These are phyloP conservation scores for Tephrocybe rancida DNA, from an alignment of 768 basidiomycete species.

Conservation along the genomic window DNA sequence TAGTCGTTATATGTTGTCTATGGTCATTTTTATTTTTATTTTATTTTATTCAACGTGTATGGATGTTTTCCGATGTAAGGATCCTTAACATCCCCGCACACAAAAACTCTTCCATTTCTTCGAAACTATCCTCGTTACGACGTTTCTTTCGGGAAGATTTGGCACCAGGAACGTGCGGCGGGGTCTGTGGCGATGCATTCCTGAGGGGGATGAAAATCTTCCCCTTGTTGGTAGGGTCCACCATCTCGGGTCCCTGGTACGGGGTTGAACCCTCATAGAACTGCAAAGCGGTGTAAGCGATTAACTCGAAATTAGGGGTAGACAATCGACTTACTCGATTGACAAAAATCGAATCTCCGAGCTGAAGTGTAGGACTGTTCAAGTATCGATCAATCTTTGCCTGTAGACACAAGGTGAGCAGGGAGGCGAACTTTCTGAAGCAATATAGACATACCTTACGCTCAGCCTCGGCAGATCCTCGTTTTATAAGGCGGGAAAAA, in stretches of 20 bases:
- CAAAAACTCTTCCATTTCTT: slow-evolving; percentile 2
- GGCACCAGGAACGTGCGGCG: not conserved
- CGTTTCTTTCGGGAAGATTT: not conserved
- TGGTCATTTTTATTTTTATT: not conserved
- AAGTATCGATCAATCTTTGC: slow-evolving; percentile 1
- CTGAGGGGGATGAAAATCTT: slow-evolving; percentile 2
- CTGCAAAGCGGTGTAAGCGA: not conserved
- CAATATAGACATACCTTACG: not conserved
- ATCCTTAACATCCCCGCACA: too few relatives aligned
- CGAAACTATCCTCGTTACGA: not conserved
- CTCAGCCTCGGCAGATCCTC: not conserved
- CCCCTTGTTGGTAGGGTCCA: not conserved
- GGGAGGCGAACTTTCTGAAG: not conserved
- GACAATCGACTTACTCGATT: slow-evolving; percentile 1
- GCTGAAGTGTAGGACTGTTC: not conserved
- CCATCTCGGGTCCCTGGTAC: slow-evolving; percentile 4
- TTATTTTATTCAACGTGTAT: not conserved
- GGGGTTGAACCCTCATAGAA: slow-evolving; percentile 1
- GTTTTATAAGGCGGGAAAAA: too few relatives aligned
- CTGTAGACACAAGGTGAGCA: not conserved
- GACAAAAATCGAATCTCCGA: not conserved
- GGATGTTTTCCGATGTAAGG: too few relatives aligned
- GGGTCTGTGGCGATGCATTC: not conserved
- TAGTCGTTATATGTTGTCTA: too few relatives aligned
- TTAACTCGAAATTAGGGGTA: accelerated